Conservation (phyloP, 2,329 filamentous ascomycete genomes). For the Pseudocercospora macadamiae region DNA sequence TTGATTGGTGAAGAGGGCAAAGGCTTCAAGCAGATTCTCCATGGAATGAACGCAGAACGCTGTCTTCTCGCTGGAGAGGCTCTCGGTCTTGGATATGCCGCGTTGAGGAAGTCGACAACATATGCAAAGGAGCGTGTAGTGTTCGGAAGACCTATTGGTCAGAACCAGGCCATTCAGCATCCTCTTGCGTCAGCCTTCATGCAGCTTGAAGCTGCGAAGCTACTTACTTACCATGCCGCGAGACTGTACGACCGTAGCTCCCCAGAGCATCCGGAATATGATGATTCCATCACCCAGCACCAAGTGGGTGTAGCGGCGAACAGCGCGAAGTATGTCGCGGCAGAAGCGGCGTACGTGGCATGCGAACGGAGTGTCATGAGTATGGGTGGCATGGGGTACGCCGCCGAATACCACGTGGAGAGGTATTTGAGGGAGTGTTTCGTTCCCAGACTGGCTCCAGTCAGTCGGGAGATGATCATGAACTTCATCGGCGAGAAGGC, state of each 20-base stretch:
- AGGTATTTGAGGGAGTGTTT: constrained; percentile 62
- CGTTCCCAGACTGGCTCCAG: constrained; percentile 62
- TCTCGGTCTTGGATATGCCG: constrained; percentile 76
- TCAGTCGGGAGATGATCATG: constrained; percentile 72
- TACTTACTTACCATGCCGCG: constrained; percentile 64
- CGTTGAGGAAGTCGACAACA: constrained; percentile 39
- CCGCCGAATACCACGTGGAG: constrained; percentile 65
- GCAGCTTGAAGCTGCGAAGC: constrained; percentile 63
- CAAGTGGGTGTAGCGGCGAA: constrained; percentile 60
- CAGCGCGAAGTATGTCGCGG: constrained; percentile 61
- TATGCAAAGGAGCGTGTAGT: constrained; percentile 57
- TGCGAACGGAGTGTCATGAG: constrained; percentile 62
- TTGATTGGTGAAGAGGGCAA: constrained; percentile 73
- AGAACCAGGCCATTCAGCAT: constrained; percentile 64
- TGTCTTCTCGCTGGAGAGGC: constrained; percentile 70
- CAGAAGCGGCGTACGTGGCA: constrained; percentile 63
- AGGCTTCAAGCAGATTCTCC: constrained; percentile 70
- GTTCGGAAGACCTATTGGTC: constrained; percentile 61
- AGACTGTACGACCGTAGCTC: constrained; percentile 58
- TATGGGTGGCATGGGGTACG: constrained; percentile 67
- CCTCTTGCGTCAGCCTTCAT: constrained; percentile 63
- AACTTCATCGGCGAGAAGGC: constrained; percentile 73
- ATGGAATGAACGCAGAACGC: constrained; percentile 55
- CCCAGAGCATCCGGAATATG: constrained; percentile 35
- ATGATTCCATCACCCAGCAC: constrained; percentile 46